These are phyloP conservation scores for Medicago lupulina DNA, from an alignment of 306 rosid species.

Conservation along the genomic window DNA sequence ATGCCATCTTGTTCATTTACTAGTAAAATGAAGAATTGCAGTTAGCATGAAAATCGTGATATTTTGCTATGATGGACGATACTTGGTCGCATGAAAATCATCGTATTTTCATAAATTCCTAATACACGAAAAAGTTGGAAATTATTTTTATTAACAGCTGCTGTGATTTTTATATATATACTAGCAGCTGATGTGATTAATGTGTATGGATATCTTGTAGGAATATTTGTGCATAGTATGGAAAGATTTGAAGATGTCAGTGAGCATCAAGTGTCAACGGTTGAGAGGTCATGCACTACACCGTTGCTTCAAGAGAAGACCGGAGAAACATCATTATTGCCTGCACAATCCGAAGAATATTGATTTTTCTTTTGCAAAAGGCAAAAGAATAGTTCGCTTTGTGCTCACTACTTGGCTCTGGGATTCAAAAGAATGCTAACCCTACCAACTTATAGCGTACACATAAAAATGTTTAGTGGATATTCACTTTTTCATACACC, in stretches of 20 bases:
- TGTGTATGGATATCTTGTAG: constrained; percentile 47
- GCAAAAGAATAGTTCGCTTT: constrained; percentile 75
- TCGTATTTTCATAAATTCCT: too few relatives aligned
- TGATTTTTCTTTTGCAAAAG: constrained; percentile 62
- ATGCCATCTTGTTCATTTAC: constrained; percentile 30
- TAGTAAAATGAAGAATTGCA: neutral
- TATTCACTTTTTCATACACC: too few relatives aligned
- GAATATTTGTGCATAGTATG: constrained; percentile 64
- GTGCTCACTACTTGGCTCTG: constrained; percentile 22
- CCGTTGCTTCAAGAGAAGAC: constrained; percentile 63
- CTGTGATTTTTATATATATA: neutral
- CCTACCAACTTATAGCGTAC: too few relatives aligned
- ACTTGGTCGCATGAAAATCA: too few relatives aligned
- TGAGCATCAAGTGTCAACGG: constrained; percentile 38
- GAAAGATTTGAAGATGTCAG: constrained; percentile 68
- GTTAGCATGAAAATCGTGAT: too few relatives aligned
- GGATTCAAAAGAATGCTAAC: too few relatives aligned
- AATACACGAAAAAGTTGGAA: too few relatives aligned
- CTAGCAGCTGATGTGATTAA: neutral
- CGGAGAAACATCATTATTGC: constrained; percentile 45
- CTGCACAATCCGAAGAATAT: constrained; percentile 39
- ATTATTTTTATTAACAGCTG: too few relatives aligned
- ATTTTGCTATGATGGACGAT: too few relatives aligned
- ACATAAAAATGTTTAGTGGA: too few relatives aligned
- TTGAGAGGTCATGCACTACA: constrained; percentile 51